phyloP scores from a whole-genome alignment of 2,329 filamentous ascomycete genomes.

The Phialophora verrucosa region DNA sequence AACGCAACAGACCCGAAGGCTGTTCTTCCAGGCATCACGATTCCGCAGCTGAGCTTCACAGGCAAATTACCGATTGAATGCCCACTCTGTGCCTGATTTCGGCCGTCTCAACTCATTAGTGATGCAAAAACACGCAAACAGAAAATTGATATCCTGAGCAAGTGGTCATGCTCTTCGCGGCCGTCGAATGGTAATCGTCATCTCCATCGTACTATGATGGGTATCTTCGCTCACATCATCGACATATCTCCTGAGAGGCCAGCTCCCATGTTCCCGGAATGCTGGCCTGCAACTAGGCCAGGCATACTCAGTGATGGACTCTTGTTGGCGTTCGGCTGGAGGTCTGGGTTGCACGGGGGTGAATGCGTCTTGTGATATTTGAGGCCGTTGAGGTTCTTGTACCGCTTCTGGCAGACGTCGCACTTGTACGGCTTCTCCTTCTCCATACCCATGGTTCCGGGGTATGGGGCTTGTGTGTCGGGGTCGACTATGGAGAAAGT shows the following conservation, averaged over 20 bases:
- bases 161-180: constrained; percentile 8
- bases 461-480: constrained; percentile 90
- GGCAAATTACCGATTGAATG: neutral
- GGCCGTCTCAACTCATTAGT: constrained; percentile 31
- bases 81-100: constrained; percentile 6
- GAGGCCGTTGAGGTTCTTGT: constrained; percentile 97
- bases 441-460: constrained; percentile 98
- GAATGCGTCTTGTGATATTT: constrained; percentile 94
- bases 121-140: constrained; percentile 17
- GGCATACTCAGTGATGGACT: constrained; percentile 30
- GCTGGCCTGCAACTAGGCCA: constrained; percentile 45
- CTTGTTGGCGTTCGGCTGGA: constrained; percentile 60
- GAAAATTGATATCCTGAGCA: constrained; percentile 5
- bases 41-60: neutral
- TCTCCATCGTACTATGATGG: constrained; percentile 16
- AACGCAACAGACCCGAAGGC: neutral
- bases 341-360: constrained; percentile 86
- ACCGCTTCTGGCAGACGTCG: constrained; percentile 94
- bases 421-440: constrained; percentile 99
- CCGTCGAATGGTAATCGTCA: constrained; percentile 18
- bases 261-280: constrained; percentile 56
- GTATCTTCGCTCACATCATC: constrained; percentile 22
- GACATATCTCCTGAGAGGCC: constrained; percentile 49
- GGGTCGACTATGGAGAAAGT: constrained; percentile 99
- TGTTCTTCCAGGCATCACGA: neutral